phyloP scores from a whole-genome alignment of 75 land plant genomes.

The Cunninghamia lanceolata region DNA sequence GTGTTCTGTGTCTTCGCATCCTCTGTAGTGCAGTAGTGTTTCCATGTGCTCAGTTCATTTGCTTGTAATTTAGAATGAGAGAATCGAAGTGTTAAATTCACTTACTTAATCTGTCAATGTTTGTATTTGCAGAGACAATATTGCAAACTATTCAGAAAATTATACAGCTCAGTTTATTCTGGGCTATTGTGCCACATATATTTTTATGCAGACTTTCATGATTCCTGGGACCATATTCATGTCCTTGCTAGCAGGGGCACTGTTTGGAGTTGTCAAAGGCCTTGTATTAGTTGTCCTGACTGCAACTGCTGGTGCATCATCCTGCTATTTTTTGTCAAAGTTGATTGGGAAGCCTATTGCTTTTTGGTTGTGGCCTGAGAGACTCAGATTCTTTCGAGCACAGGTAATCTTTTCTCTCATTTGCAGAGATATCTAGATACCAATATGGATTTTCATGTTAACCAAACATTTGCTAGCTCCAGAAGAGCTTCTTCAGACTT shows the following conservation, averaged over 20 bases:
- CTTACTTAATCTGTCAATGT: neutral
- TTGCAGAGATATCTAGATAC: neutral
- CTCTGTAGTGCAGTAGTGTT: neutral
- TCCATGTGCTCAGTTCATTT: neutral
- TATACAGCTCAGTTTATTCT: slow-evolving; percentile 70
- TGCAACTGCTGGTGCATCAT: slow-evolving; percentile 82
- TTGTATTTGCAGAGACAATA: slow-evolving; percentile 59
- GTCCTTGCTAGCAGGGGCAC: slow-evolving; percentile 86
- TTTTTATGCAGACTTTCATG: slow-evolving; percentile 97
- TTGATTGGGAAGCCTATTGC: slow-evolving; percentile 81
- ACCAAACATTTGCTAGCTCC: neutral
- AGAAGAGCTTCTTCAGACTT: neutral
- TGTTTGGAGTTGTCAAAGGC: slow-evolving; percentile 79
- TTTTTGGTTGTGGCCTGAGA: slow-evolving; percentile 88
- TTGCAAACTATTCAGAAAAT: slow-evolving; percentile 65
- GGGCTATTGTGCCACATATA: slow-evolving; percentile 80
- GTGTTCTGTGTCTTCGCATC: neutral
- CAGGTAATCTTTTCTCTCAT: slow-evolving; percentile 44
- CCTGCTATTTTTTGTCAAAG: slow-evolving; percentile 82
- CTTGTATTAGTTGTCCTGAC: slow-evolving; percentile 66
- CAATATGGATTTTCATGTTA: neutral
- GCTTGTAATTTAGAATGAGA: neutral
- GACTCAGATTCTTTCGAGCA: slow-evolving; percentile 66
- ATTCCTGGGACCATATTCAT: slow-evolving; percentile 92
- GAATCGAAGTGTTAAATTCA: neutral